Conservation (phyloP, 164 flowering plant genomes). For the Vitis riparia region DNA sequence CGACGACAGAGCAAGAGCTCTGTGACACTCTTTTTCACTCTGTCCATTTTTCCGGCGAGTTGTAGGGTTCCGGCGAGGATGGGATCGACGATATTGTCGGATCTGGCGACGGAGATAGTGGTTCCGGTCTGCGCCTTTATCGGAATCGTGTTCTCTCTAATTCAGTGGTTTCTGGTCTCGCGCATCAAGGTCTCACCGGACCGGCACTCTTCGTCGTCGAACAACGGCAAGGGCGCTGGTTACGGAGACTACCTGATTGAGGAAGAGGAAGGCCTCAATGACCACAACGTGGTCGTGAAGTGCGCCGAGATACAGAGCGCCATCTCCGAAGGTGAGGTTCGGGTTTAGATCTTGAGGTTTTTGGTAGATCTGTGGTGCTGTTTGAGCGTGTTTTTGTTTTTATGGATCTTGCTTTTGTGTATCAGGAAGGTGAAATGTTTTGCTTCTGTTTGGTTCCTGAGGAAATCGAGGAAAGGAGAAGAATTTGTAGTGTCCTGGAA, state of each 20-base stretch:
- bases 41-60: background rate
- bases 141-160: constrained; percentile 65
- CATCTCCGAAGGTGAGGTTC: constrained; percentile 67
- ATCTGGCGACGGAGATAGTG: constrained; percentile 60
- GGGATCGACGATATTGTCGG: constrained; percentile 40
- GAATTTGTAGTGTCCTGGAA: too few relatives aligned
- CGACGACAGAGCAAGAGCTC: background rate
- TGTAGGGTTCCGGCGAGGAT: constrained; percentile 15
- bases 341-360: constrained; percentile 10
- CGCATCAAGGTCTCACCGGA: constrained; percentile 59
- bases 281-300: constrained; percentile 60
- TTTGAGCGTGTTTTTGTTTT: background rate
- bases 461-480: too few relatives aligned
- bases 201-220: constrained; percentile 17
- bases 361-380: background rate
- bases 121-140: constrained; percentile 72
- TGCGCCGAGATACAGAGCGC: constrained; percentile 83
- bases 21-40: background rate
- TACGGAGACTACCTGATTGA: constrained; percentile 58
- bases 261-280: constrained; percentile 77
- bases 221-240: constrained; percentile 48
- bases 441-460: too few relatives aligned
- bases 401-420: too few relatives aligned
- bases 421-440: too few relatives aligned
- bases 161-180: constrained; percentile 74